Conservation (phyloP, 495 filamentous ascomycete species). For the Aspergillus coremiiformis region DNA sequence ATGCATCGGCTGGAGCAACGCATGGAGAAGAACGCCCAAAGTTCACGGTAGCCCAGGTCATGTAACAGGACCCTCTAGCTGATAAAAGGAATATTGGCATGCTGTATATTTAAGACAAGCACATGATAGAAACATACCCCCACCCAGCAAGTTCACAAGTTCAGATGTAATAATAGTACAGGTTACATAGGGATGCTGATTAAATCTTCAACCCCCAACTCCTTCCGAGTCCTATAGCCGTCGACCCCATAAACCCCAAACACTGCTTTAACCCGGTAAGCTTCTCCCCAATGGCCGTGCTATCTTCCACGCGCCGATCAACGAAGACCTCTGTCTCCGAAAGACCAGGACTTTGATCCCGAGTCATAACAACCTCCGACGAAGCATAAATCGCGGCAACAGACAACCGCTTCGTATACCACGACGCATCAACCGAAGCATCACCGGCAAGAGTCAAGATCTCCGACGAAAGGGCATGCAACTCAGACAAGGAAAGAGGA, state of each 20-base stretch:
- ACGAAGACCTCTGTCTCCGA: conserved; percentile 73
- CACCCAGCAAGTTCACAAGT: not conserved
- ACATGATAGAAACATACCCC: not conserved
- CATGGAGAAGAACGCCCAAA: conserved; percentile 1
- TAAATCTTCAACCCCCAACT: conserved; percentile 45
- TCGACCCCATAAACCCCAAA: conserved; percentile 66
- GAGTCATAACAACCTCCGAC: conserved; percentile 88
- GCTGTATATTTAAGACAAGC: not conserved
- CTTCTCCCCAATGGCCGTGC: conserved; percentile 46
- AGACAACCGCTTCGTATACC: conserved; percentile 84
- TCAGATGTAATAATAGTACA: conserved; percentile 7
- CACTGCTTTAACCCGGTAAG: conserved; percentile 60
- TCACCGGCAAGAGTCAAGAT: conserved; percentile 83
- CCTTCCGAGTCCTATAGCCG: conserved; percentile 34
- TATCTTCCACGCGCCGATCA: conserved; percentile 66
- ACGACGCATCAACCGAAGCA: conserved; percentile 66
- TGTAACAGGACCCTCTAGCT: too few relatives aligned
- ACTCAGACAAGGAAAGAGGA: conserved; percentile 67
- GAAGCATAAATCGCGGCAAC: conserved; percentile 76
- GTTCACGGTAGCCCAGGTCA: not conserved
- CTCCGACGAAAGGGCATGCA: conserved; percentile 76
- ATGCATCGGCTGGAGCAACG: conserved; percentile 18
- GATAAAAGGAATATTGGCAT: not conserved
- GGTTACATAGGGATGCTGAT: conserved; percentile 1
- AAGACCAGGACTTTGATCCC: conserved; percentile 60